Conservation (phyloP, 768 basidiomycete genomes). For the Suillus plorans region DNA sequence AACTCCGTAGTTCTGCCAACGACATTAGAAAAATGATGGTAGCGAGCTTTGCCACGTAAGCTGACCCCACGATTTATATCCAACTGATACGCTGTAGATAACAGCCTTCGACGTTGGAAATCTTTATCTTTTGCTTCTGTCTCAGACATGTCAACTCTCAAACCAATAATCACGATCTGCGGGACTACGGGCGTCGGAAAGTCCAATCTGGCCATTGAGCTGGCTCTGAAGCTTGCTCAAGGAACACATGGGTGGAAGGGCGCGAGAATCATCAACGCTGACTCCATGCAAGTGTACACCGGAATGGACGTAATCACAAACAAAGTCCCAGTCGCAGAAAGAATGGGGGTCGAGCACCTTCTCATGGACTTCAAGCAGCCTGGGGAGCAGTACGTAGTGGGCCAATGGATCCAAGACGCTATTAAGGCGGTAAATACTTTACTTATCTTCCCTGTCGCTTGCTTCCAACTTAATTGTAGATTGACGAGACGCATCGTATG, state of each 20-base stretch:
- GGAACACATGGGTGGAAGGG: constrained; percentile 45
- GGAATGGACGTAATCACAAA: constrained; percentile 95
- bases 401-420: constrained; percentile 87
- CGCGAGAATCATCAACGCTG: constrained; percentile 88
- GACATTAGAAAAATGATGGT: not conserved
- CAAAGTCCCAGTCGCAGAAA: constrained; percentile 79
- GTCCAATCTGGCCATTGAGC: constrained; percentile 85
- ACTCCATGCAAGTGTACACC: constrained; percentile 95
- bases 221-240: constrained; percentile 62
- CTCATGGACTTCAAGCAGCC: constrained; percentile 88
- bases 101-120: not conserved
- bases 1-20: not conserved
- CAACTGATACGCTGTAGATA: not conserved
- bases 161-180: constrained; percentile 79
- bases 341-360: constrained; percentile 80
- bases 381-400: constrained; percentile 83
- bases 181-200: constrained; percentile 98
- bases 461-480: constrained; percentile 43
- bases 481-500: constrained; percentile 65
- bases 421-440: constrained; percentile 59
- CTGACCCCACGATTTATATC: not conserved
- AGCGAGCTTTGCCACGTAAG: not conserved
- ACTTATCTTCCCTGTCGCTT: constrained; percentile 2
- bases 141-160: constrained; percentile 34
- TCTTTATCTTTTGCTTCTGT: not conserved